These are phyloP conservation scores for Trichoderma brevicompactum DNA, from an alignment of 2,329 filamentous ascomycete genomes.

Conservation along the genomic window DNA sequence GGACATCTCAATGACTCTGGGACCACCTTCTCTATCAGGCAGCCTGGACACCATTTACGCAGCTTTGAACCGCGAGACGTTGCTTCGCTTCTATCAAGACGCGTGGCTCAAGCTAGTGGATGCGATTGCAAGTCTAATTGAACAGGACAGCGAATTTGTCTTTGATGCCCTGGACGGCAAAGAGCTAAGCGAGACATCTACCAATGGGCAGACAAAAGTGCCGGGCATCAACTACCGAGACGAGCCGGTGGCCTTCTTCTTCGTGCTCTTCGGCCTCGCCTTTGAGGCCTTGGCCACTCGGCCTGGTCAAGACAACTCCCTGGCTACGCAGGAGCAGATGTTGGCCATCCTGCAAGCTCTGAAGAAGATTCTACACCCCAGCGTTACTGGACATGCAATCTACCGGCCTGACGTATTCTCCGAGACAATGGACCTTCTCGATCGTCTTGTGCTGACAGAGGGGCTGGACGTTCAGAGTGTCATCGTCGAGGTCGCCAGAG, in stretches of 20 bases:
- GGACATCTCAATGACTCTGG: constrained; percentile 90
- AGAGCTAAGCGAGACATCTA: constrained; percentile 54
- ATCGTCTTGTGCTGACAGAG: constrained; percentile 90
- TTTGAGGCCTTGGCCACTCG: constrained; percentile 93
- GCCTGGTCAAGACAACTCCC: constrained; percentile 53
- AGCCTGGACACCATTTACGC: constrained; percentile 94
- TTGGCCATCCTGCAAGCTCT: constrained; percentile 87
- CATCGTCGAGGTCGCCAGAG: constrained; percentile 91
- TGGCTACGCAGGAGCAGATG: constrained; percentile 76
- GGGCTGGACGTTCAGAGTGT: constrained; percentile 85
- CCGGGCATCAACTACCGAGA: constrained; percentile 96
- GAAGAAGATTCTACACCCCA: constrained; percentile 92
- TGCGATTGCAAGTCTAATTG: constrained; percentile 94
- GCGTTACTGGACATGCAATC: constrained; percentile 93
- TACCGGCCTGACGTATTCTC: constrained; percentile 96
- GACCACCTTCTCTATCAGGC: constrained; percentile 77
- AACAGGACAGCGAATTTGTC: constrained; percentile 96
- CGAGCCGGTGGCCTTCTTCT: constrained; percentile 98
- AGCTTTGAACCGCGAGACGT: constrained; percentile 88
- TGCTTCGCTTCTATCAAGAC: constrained; percentile 95
- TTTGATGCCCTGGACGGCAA: constrained; percentile 96
- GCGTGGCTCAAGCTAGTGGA: constrained; percentile 96
- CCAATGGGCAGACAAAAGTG: constrained; percentile 61
- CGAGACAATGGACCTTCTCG: constrained; percentile 94
- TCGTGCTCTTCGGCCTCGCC: constrained; percentile 93